Base-by-base conservation (phyloP, 805 yeast species). In the Myxozyma nipponensis region DNA sequence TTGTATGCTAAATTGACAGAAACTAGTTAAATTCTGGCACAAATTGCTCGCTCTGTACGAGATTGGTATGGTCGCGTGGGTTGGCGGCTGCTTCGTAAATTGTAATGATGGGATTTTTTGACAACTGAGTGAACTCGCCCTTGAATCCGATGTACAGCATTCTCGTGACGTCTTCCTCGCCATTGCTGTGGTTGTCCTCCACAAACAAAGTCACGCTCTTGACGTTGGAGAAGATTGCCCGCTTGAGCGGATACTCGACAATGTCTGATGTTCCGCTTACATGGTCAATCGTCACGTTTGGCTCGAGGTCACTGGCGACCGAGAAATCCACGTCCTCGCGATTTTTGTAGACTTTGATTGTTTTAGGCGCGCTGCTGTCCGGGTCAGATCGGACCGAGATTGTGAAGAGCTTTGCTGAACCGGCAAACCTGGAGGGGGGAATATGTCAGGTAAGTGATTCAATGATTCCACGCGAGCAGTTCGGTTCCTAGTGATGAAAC, bases 71-170 rank as follows among this genome's bases (percentile, higher is more conserved):
- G 64, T 90, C 97, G 1, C 83, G 79, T 0, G 96, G 96, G 65
- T 90, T 90, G 2, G 97, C 93, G 0, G 96, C 95, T 48, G 89
- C 78, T 68, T 91, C 98, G 66, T 90, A 91, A 19, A 86, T 63
- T 0, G 95, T 75, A 15, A 84, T 74, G 17, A 87, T 78, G 0
- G 96, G 95, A 38, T 84, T 86, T 54, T 76, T 76, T 28, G 71
- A 65, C 44, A 84, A 64, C 52, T 49, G 32, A 18, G 43, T 55
- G 55, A 58, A 56, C 32, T 47, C 52, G 15, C 98, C 98, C 41
- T 96, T 72, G 23, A 91, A 66, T 50, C 95, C 97, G 39, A 90
- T 68, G 59, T 81, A 84, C 58, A 82, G 82, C 1, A 90, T 47
- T 47, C 73, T 77, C 3, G 82, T 73, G 22, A 73, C 69, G 39